Base-by-base conservation (phyloP, 2,329 filamentous ascomycete genomes). In the Trichoderma aggressivum region DNA sequence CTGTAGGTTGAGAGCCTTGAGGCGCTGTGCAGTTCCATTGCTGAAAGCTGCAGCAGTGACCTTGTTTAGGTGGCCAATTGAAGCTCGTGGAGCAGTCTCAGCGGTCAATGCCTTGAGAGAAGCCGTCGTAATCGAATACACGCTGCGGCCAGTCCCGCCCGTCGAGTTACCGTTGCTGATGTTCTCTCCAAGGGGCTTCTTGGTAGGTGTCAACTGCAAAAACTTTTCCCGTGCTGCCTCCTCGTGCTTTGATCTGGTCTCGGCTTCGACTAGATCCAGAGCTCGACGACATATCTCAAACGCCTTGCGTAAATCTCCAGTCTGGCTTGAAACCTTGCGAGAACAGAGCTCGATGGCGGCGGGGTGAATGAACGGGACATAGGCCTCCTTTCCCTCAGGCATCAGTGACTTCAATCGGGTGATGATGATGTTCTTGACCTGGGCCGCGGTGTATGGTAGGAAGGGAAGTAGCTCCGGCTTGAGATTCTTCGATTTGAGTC, bases 271-370 rank as follows among this genome's bases (percentile, higher is more conserved):
- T 26, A 97, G 83, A 80, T 98, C 95, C 70, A 99, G 90, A 4
- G 94, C 94, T 68, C 94, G 90, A 60, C 94, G 91, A 80, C 95
- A 94, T 72, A 99, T 93, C 80, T 98, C 95, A 77, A 98, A 98
- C 0, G 94, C 95, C 81, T 97, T 97, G 72, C 96, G 92, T 62
- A 99, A 82, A 80, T 99, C 96, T 56, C 96, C 96, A 0, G 94
- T 97, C 79, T 98, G 95, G 68, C 92, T 94, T 5, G 96, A 92
- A 18, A 99, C 93, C 80, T 98, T 99, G 80, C 96, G 93, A 8
- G 96, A 92, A 79, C 95, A 97, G 58, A 99, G 90, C 77, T 97
- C 93, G 75, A 99, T 94, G 21, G 96, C 96, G 14, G 94, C 93
- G 1, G 95, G 95, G 77, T 98, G 95, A 72, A 99, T 89, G 77